Evolutionary conservation across 2,329 filamentous ascomycete species (phyloP).

Genomic region (Fusarium secorum): DNA sequence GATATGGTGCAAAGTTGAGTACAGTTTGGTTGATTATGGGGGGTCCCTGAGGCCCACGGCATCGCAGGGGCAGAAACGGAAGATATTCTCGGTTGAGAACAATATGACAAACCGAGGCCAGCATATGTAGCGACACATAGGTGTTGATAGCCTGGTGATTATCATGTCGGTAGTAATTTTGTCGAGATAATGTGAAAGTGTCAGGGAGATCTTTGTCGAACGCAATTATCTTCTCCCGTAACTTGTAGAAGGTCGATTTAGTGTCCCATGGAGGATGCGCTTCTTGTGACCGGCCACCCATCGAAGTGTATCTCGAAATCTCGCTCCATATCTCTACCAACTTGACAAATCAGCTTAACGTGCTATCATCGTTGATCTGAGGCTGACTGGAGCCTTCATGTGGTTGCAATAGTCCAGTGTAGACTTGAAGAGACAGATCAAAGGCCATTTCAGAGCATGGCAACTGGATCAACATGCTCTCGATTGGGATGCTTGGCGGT

Average conservation of each 20-base stretch:
- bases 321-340: slow-evolving; percentile 68
- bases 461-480: slow-evolving; percentile 37
- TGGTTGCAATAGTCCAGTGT: slow-evolving; percentile 56
- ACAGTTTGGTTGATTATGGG: neutral
- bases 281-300: slow-evolving; percentile 60
- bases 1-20: neutral
- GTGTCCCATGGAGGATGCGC: slow-evolving; percentile 66
- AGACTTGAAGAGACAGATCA: slow-evolving; percentile 65
- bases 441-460: slow-evolving; percentile 54
- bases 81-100: slow-evolving; percentile 6
- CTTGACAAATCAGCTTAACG: slow-evolving; percentile 61
- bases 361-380: slow-evolving; percentile 53
- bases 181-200: slow-evolving; percentile 63
- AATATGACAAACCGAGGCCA: slow-evolving; percentile 1
- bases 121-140: slow-evolving; percentile 5
- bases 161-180: slow-evolving; percentile 16
- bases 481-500: slow-evolving; percentile 64
- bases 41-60: neutral
- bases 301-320: slow-evolving; percentile 64
- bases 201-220: slow-evolving; percentile 56
- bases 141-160: slow-evolving; percentile 55
- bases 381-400: slow-evolving; percentile 26
- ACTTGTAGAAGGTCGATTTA: slow-evolving; percentile 60
- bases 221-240: slow-evolving; percentile 58
- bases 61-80: neutral